Evolutionary conservation across 768 basidiomycete species (phyloP).

Genomic region (Cystobasidium tubakii): DNA sequence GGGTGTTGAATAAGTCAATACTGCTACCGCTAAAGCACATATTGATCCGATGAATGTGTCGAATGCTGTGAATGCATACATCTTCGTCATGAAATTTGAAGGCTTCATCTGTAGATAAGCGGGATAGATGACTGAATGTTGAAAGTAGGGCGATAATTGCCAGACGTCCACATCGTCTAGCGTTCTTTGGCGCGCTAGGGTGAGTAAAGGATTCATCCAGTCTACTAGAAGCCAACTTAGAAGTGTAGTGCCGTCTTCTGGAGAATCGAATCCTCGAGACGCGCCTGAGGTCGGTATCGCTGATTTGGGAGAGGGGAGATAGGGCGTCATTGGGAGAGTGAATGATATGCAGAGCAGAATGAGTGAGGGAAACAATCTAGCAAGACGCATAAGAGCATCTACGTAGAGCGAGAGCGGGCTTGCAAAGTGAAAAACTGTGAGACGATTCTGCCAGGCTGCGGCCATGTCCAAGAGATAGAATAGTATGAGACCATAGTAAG

Average conservation of each 20-base stretch:
- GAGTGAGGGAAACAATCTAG: not conserved
- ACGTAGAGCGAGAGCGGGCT: not conserved
- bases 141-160: slow-evolving; percentile 34
- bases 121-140: slow-evolving; percentile 22
- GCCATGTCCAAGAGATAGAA: slow-evolving; percentile 30
- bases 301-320: not conserved
- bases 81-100: slow-evolving; percentile 10
- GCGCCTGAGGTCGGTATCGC: not conserved
- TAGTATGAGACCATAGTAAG: slow-evolving; percentile 13
- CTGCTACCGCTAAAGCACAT: slow-evolving; percentile 15
- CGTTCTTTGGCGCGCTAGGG: not conserved
- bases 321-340: slow-evolving; percentile 8
- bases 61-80: slow-evolving; percentile 30
- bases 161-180: slow-evolving; percentile 27
- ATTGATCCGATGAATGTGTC: not conserved
- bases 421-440: not conserved
- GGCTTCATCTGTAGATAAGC: slow-evolving; percentile 11
- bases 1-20: slow-evolving; percentile 6
- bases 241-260: slow-evolving; percentile 26
- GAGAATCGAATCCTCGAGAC: slow-evolving; percentile 7
- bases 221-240: slow-evolving; percentile 17
- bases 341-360: not conserved
- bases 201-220: slow-evolving; percentile 26
- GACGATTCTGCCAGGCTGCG: not conserved
- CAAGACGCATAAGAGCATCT: not conserved